Evolutionary conservation across 257 asterid genomes (phyloP), one percentile per base, ranked within the genome.

Genomic region (Haberlea rhodopensis): DNA sequence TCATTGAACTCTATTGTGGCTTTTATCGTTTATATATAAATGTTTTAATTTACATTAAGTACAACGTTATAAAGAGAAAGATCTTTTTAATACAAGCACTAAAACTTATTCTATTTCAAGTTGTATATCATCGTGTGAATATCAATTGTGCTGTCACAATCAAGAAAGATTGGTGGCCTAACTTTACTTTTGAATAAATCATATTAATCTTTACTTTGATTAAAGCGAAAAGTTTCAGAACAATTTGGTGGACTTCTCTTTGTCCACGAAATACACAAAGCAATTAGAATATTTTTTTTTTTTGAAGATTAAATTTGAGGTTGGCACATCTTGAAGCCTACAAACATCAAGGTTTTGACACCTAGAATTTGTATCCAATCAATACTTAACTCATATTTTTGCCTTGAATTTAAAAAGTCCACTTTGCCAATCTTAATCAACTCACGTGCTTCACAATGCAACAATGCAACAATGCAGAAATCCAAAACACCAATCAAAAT

Each of bases 81-180:
- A n/a, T n/a, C 26, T 22, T 60, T 63, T 67, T 60, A 29, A 63
- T 51, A 57, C 25, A 46, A 32, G 55, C 58, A 81, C 68, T 54
- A 53, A 31, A 53, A 56, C 19, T 28, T 60, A 20, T 54, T 65
- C 56, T 10, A 63, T 65, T 77, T 57, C 66, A 79, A 76, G 64
- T 75, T 75, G 79, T 77, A 71, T 61, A 65, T 68, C 72, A 78
- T 78, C 77, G 70, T 71, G 57, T 51, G 76, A 73, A 60, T 78
- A 69, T 55, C 79, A 61, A 67, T 59, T 70, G 83, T 81, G 71
- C 78, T 23, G 79, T 79, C 85, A 79, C 74, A 78, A 67, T 70
- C 58, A 59, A 46, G 66, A 66, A 76, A 71, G 88, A 80, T n/a
- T 65, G 78, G 81, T 61, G 82, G 71, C 84, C 89, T 79, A 81